Evolutionary conservation across 495 filamentous ascomycete species (phyloP).

Genomic region (Schizothecium vesticola): DNA sequence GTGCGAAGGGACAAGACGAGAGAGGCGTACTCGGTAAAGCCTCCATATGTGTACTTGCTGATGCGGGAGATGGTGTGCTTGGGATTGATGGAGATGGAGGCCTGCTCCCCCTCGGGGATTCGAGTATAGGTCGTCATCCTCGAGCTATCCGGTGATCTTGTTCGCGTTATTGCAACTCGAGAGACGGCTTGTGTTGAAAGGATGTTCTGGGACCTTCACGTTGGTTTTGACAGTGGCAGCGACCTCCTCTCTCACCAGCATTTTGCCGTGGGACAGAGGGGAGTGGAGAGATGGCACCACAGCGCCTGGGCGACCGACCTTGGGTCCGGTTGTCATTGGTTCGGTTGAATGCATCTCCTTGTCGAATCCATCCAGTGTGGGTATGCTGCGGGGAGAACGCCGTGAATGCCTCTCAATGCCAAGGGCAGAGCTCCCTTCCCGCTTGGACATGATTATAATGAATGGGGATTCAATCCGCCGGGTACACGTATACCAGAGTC

Average conservation of each 20-base stretch:
- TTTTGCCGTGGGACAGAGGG: not conserved
- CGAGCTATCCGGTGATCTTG: not conserved
- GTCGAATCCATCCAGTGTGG: not conserved
- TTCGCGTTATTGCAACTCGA: not conserved
- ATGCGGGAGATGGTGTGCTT: slow-evolving; percentile 10
- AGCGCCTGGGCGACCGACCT: not conserved
- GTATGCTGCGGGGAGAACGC: not conserved
- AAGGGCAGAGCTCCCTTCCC: not conserved
- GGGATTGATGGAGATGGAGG: slow-evolving; percentile 13
- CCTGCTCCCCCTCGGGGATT: slow-evolving; percentile 9
- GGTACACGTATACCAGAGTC: not conserved
- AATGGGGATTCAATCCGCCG: not conserved
- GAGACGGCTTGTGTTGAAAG: not conserved
- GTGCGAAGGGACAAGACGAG: not conserved
- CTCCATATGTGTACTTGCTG: slow-evolving; percentile 19
- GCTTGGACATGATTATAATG: not conserved
- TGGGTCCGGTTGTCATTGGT: not conserved
- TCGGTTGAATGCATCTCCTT: not conserved
- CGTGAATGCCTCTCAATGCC: too few relatives aligned
- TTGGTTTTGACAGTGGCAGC: not conserved
- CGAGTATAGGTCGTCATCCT: slow-evolving; percentile 15
- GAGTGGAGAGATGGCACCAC: not conserved
- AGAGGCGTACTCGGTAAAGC: slow-evolving; percentile 38
- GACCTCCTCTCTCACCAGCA: not conserved
- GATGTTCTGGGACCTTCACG: not conserved